Evolutionary conservation across 2,329 filamentous ascomycete genomes (phyloP).

Genomic region (Alternaria burnsii): DNA sequence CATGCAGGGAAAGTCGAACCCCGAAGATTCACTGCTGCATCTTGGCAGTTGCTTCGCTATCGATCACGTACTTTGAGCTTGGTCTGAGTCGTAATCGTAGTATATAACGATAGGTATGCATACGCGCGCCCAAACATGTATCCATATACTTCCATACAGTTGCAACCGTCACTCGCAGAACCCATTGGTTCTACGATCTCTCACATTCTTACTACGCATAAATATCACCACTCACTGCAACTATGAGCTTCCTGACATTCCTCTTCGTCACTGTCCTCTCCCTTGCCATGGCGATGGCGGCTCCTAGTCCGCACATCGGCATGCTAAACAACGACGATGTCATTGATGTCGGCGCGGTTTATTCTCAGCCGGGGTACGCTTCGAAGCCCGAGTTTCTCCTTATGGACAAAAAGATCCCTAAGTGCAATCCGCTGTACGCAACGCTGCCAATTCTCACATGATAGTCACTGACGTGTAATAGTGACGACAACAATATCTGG

Average conservation of each 20-base stretch:
- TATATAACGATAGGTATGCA: not conserved
- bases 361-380: conserved; percentile 15
- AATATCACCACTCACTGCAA: not conserved
- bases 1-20: not conserved
- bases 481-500: not conserved
- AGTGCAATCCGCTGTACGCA: conserved; percentile 22
- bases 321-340: conserved; percentile 29
- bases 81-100: not conserved
- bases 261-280: not conserved
- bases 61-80: not conserved
- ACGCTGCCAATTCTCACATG: not conserved
- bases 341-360: conserved; percentile 30
- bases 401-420: conserved; percentile 13
- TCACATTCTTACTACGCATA: not conserved
- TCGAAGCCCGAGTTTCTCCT: conserved; percentile 21
- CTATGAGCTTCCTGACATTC: not conserved
- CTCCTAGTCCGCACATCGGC: conserved; percentile 24
- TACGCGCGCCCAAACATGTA: not conserved
- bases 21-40: not conserved
- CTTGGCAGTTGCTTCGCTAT: not conserved
- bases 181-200: too few relatives aligned
- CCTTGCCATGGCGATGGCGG: not conserved
- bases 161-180: too few relatives aligned
- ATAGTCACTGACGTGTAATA: not conserved
- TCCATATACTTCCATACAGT: not conserved